Evolutionary conservation across 352 stramenopile genomes (phyloP).

Genomic region (Phytophthora sansomeana): DNA sequence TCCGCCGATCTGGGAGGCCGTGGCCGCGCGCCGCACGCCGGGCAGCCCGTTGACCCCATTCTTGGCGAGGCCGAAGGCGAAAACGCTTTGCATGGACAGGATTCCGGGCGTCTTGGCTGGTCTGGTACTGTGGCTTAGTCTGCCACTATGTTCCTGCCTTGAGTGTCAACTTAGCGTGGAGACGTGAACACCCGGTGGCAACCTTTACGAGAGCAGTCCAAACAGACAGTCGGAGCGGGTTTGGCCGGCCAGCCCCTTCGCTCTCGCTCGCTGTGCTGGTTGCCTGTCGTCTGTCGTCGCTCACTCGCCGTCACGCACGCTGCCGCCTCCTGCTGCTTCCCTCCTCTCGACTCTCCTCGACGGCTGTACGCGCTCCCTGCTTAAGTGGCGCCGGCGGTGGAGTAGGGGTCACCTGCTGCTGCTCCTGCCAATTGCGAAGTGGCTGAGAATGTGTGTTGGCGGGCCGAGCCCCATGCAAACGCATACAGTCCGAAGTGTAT

Average conservation of each 20-base stretch:
- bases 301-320: neutral
- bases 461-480: constrained; percentile 20
- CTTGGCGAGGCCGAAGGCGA: constrained; percentile 67
- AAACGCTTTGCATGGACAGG: constrained; percentile 59
- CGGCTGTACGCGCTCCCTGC: neutral
- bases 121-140: too few relatives aligned
- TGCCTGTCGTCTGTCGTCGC: constrained; percentile 4
- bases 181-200: constrained; percentile 1
- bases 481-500: constrained; percentile 18
- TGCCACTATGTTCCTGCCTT: too few relatives aligned
- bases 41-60: constrained; percentile 67
- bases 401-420: too few relatives aligned
- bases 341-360: neutral
- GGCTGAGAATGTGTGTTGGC: constrained; percentile 22
- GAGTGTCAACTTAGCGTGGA: constrained; percentile 8
- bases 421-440: constrained; percentile 37
- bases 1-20: constrained; percentile 65
- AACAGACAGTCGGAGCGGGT: constrained; percentile 8
- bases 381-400: neutral
- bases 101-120: constrained; percentile 13
- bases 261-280: too few relatives aligned
- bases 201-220: constrained; percentile 4
- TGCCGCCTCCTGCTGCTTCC: constrained; percentile 6
- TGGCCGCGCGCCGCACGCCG: constrained; percentile 61
- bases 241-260: constrained; percentile 11